Conservation (phyloP, 129 eudicot species). For the Daucus carota region DH1_v3.0 NC_030388.2:32722001-32722500, state of each 20-base stretch:
- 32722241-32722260: background rate
- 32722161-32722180: background rate
- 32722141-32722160: background rate
- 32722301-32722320: conserved; percentile 1
- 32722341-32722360: background rate
- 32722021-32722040: too few relatives aligned
- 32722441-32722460: conserved; percentile 17
- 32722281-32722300: background rate
- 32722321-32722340: background rate
- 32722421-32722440: background rate
- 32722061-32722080: too few relatives aligned
- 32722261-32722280: background rate
- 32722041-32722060: too few relatives aligned
- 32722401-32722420: conserved; percentile 3
- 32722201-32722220: background rate
- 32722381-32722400: conserved; percentile 4
- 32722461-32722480: background rate
- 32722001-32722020: too few relatives aligned
- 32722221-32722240: background rate
- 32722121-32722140: background rate
- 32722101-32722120: background rate
- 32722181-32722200: background rate
- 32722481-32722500: background rate
- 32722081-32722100: too few relatives aligned
- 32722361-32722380: conserved; percentile 5